A percentile compares a stretch with the other conserved stretches of the same genome.
Evolutionary conservation across 352 stramenopile species (phyloP).

Genomic region (Phytophthora rubi): DNA sequence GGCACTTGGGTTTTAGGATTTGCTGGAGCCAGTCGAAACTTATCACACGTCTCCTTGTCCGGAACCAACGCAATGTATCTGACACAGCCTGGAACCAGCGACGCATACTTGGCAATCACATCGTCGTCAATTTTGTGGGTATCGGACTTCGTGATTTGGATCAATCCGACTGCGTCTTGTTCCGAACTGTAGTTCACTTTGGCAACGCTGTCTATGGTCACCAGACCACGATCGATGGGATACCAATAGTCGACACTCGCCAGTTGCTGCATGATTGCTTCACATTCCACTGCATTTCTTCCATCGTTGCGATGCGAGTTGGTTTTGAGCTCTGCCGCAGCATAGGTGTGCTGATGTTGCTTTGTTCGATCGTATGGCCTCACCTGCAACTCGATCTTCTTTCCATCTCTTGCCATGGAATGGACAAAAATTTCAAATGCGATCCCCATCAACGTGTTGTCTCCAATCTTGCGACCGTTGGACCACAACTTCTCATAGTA

Average conservation of each 20-base stretch:
- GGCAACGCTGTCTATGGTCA: constrained; percentile 27
- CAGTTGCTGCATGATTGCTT: constrained; percentile 26
- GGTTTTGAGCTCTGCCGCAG: constrained; percentile 13
- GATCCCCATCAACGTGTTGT: constrained; percentile 34
- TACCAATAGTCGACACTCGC: constrained; percentile 26
- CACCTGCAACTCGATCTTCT: constrained; percentile 29
- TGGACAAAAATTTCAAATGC: constrained; percentile 37
- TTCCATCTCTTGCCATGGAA: constrained; percentile 21
- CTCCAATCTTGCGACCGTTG: constrained; percentile 27
- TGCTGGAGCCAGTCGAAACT: constrained; percentile 20
- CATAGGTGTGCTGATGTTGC: constrained; percentile 16
- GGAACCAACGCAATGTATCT: constrained; percentile 24
- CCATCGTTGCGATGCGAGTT: constrained; percentile 19
- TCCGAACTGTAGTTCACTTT: constrained; percentile 22
- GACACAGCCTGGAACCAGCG: constrained; percentile 6
- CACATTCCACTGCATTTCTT: constrained; percentile 24
- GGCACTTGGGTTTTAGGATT: constrained; percentile 23
- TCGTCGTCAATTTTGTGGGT: constrained; percentile 27
- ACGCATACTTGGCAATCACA: constrained; percentile 21
- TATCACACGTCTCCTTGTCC: constrained; percentile 19
- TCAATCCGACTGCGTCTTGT: constrained; percentile 13
- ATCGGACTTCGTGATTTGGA: constrained; percentile 30
- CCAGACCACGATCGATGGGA: constrained; percentile 18
- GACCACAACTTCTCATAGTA: constrained; percentile 40
- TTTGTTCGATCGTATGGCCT: constrained; percentile 23